Base-by-base conservation (phyloP, 2,329 filamentous ascomycete genomes). In the Neopestalotiopsis clavispora region DNA sequence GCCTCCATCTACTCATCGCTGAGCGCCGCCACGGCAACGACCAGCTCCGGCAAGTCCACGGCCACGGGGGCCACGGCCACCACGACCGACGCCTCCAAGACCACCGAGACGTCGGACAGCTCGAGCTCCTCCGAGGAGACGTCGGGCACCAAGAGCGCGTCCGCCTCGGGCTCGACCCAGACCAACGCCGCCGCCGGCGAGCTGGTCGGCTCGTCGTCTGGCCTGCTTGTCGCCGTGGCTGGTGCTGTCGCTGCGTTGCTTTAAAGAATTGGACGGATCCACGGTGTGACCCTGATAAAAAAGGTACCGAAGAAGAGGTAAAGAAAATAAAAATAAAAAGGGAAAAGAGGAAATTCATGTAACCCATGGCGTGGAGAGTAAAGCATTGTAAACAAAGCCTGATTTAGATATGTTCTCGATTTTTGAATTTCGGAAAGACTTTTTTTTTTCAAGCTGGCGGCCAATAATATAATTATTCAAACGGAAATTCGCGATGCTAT, bases 1-100 rank as follows among this genome's bases (percentile, higher is more conserved):
- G 76, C 77, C 60, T 75, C 72, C 67, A 68, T 76, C 60, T 77
- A 75, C 72, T 67, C 71, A 23, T 75, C 73, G 14, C 71, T 69
- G 34, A 75, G 72, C 34, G 65, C 60, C 58, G 68, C 64, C 6
- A 65, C 68, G 7, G 70, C 71, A 23, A 63, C 70, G 28, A 69
- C 68, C 49, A 67, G 58, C 52, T 20, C 56, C 12, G 65, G 59
- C n/a, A 40, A 28, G 10, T 67, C 63, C 32, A 28, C 69, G 17
- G 59, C 57, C 2, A 52, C 59, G 49, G 28, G 49, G 38, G 23
- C 66, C 64, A 56, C 65, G 45, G 17, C 63, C 20, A 63, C 68
- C 17, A 34, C 67, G 14, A 70, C 56, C 65, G 68, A 65, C 6
- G 67, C 52, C 17, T n/a, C 64, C 60, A 14, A 38, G 40, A 40